A percentile compares a stretch with the other conserved stretches of the same genome.
These are phyloP conservation scores for Claviceps pusilla DNA, from an alignment of 2,329 filamentous ascomycete genomes.

Conservation along the genomic window DNA sequence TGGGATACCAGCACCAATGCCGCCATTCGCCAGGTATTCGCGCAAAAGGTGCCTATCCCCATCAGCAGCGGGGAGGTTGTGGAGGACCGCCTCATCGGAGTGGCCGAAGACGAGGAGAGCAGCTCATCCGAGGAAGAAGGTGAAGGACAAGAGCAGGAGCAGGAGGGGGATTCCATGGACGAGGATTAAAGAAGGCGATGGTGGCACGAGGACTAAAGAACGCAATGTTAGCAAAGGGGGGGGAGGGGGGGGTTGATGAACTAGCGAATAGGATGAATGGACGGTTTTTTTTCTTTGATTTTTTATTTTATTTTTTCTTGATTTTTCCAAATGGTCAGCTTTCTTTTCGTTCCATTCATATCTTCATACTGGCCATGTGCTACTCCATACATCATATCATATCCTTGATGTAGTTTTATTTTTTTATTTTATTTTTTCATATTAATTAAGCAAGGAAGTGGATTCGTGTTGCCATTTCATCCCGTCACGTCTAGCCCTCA, in stretches of 20 bases:
- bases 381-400: not conserved
- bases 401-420: not conserved
- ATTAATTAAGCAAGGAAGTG: too few relatives aligned
- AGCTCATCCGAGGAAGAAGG: conserved; percentile 43
- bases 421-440: too few relatives aligned
- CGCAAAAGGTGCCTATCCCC: conserved; percentile 47
- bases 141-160: conserved; percentile 34
- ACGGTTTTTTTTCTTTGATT: not conserved
- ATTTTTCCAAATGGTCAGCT: not conserved
- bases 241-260: too few relatives aligned
- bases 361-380: not conserved
- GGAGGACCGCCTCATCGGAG: conserved; percentile 62
- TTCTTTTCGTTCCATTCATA: not conserved
- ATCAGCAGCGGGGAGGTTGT: conserved; percentile 36
- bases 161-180: conserved; percentile 12
- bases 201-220: not conserved
- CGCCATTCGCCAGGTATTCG: conserved; percentile 73
- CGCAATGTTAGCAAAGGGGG: too few relatives aligned
- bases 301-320: not conserved
- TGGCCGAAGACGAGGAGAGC: conserved; percentile 48
- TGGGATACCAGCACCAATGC: conserved; percentile 95
- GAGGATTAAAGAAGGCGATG: conserved; percentile 9
- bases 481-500: too few relatives aligned
- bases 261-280: not conserved
- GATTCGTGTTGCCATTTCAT: too few relatives aligned